A percentile compares a stretch with the other conserved stretches of the same genome.
phyloP scores from a whole-genome alignment of 2,329 filamentous ascomycete genomes.

The Graphiopsis chlorocephala region DNA sequence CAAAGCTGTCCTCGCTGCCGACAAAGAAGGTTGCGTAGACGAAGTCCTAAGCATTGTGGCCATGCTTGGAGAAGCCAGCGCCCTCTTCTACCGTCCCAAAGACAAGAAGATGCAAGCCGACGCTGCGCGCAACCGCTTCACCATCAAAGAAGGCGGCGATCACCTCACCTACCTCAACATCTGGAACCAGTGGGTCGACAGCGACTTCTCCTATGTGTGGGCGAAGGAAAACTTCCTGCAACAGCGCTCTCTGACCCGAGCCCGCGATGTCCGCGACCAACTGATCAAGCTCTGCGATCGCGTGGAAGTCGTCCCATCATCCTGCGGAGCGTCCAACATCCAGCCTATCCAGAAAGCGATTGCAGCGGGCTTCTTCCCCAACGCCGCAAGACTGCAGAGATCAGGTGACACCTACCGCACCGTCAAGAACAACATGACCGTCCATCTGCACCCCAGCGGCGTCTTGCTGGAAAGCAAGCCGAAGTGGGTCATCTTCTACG shows the following conservation, averaged over 20 bases:
- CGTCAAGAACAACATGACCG: constrained; percentile 83
- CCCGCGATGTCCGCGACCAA: constrained; percentile 89
- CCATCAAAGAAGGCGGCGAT: constrained; percentile 85
- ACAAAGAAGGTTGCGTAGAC: constrained; percentile 87
- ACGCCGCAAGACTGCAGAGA: constrained; percentile 78
- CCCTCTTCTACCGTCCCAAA: constrained; percentile 91
- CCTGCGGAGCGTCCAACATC: constrained; percentile 68
- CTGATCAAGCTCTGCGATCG: constrained; percentile 88
- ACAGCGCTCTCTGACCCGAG: constrained; percentile 81
- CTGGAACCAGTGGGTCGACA: constrained; percentile 93
- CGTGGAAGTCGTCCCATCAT: constrained; percentile 73
- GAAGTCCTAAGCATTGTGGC: constrained; percentile 92
- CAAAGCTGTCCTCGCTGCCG: constrained; percentile 82
- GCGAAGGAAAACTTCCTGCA: constrained; percentile 90
- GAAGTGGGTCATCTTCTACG: constrained; percentile 84
- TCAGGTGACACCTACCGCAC: constrained; percentile 87
- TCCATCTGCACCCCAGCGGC: constrained; percentile 86
- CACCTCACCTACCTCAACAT: constrained; percentile 86
- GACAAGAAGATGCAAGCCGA: constrained; percentile 98
- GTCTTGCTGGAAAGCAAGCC: constrained; percentile 77
- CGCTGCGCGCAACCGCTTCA: constrained; percentile 83
- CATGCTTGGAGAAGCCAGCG: constrained; percentile 84
- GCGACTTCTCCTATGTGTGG: constrained; percentile 85
- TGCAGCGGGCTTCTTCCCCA: constrained; percentile 90
- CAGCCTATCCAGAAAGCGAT: constrained; percentile 82